Evolutionary conservation across 148 eudicot genomes (phyloP).

Genomic region (Camellia granthamiana): DNA sequence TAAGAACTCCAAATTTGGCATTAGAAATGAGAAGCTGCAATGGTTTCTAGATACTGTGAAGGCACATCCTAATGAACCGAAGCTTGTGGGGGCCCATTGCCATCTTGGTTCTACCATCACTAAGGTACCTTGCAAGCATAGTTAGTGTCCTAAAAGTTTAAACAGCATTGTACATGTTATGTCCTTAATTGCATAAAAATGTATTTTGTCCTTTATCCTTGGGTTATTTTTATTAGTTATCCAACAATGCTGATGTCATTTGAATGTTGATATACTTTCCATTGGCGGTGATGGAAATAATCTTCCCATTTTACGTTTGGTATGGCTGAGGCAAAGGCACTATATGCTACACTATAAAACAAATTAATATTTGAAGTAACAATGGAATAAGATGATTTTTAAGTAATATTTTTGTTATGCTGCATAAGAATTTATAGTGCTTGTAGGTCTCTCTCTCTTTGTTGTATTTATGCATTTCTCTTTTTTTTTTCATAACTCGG

Average conservation of each 20-base stretch:
- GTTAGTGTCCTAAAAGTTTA: background rate
- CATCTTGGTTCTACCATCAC: constrained; percentile 96
- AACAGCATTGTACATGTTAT: background rate
- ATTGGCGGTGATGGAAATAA: background rate
- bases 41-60: constrained; percentile 96
- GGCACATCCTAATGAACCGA: constrained; percentile 80
- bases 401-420: background rate
- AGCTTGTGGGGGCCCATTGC: constrained; percentile 93
- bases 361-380: background rate
- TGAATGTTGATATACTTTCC: background rate
- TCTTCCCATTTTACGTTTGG: background rate
- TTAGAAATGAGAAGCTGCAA: constrained; percentile 89
- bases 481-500: too few relatives aligned
- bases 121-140: constrained; percentile 42
- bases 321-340: background rate
- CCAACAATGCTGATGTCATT: background rate
- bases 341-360: background rate
- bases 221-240: background rate
- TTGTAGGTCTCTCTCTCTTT: constrained; percentile 17
- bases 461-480: background rate
- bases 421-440: background rate
- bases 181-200: background rate
- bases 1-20: constrained; percentile 89
- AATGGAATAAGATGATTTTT: constrained; percentile 36
- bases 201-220: background rate